Evolutionary conservation across 495 filamentous ascomycete genomes (phyloP).

Genomic region (Rostrohypoxylon terebratum): DNA sequence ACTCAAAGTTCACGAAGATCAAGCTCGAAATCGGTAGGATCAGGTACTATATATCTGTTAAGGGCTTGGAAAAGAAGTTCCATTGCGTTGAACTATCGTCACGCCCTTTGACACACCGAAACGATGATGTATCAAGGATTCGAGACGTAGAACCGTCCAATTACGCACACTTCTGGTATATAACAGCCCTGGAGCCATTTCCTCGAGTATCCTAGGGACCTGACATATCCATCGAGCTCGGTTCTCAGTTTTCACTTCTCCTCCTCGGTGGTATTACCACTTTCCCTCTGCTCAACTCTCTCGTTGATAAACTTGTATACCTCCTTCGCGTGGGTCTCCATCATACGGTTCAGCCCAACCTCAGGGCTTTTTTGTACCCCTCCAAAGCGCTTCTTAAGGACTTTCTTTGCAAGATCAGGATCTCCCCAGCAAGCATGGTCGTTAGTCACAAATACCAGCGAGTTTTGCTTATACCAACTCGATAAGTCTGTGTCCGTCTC

Average conservation of each 20-base stretch:
- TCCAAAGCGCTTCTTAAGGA: slow-evolving; percentile 75
- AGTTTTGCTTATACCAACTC: slow-evolving; percentile 79
- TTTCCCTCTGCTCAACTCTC: slow-evolving; percentile 49
- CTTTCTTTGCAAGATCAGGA: slow-evolving; percentile 64
- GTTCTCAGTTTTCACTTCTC: slow-evolving; percentile 34
- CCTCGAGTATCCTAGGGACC: neutral
- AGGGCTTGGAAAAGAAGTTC: neutral
- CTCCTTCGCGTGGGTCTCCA: slow-evolving; percentile 67
- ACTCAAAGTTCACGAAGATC: neutral
- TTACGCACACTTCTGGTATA: neutral
- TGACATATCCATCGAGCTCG: neutral
- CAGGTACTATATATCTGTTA: neutral
- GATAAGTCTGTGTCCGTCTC: slow-evolving; percentile 72
- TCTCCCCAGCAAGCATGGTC: slow-evolving; percentile 78
- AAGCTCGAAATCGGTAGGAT: neutral
- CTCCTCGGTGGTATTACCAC: slow-evolving; percentile 55
- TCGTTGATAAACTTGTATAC: slow-evolving; percentile 66
- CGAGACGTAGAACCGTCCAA: neutral
- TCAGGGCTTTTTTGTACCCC: slow-evolving; percentile 66
- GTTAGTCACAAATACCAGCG: slow-evolving; percentile 76
- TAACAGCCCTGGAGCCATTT: neutral
- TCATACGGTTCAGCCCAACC: slow-evolving; percentile 71
- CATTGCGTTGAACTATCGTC: neutral
- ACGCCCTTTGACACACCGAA: neutral
- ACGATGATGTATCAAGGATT: neutral